Evolutionary conservation across 2,329 filamentous ascomycete species (phyloP).

Genomic region (Teratosphaeria zuluensis): DNA sequence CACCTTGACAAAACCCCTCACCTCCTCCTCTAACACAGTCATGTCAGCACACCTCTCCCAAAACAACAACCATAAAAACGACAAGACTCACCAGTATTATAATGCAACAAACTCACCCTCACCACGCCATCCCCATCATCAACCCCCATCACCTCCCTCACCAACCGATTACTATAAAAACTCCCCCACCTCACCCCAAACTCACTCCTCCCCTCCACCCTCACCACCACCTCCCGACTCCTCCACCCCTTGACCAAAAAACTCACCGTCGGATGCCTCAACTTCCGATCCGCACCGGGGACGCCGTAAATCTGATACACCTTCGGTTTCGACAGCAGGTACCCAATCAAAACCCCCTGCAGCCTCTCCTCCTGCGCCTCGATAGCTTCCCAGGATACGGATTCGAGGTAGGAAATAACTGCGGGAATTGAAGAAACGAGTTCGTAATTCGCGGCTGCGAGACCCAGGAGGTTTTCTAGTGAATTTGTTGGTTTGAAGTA

Average conservation of each 20-base stretch:
- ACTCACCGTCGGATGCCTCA: constrained; percentile 56
- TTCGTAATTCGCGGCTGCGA: constrained; percentile 64
- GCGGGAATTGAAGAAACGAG: constrained; percentile 52
- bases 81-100: constrained; percentile 52
- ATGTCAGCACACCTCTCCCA: background rate
- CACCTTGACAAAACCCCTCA: constrained; percentile 42
- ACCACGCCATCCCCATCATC: constrained; percentile 54
- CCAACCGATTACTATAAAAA: constrained; percentile 58
- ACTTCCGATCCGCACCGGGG: constrained; percentile 34
- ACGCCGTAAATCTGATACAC: constrained; percentile 50
- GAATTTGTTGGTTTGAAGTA: constrained; percentile 54
- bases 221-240: constrained; percentile 50
- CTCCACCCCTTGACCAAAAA: constrained; percentile 51
- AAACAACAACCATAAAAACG: background rate
- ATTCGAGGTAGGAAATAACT: constrained; percentile 47
- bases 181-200: constrained; percentile 58
- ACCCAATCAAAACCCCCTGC: constrained; percentile 50
- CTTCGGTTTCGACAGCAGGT: constrained; percentile 44
- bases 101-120: constrained; percentile 63
- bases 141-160: constrained; percentile 42
- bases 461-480: constrained; percentile 57
- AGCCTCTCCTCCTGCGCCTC: constrained; percentile 51
- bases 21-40: constrained; percentile 42
- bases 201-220: constrained; percentile 48
- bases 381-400: constrained; percentile 41